Conservation (phyloP, 2,329 filamentous ascomycete genomes). For the Aspergillus clavatus region DNA sequence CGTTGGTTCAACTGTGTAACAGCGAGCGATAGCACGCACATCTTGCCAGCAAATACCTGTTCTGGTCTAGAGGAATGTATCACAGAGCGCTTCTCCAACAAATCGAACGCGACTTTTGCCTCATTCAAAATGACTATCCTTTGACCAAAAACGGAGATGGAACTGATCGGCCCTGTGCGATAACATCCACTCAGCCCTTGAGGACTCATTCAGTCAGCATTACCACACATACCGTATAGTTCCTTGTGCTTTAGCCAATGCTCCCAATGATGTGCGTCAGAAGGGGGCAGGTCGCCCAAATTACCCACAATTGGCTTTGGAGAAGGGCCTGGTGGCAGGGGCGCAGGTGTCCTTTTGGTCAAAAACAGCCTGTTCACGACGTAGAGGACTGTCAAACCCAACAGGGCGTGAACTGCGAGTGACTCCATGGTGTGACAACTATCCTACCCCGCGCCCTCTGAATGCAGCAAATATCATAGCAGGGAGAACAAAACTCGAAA, state of each 20-base stretch:
- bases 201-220: no score
- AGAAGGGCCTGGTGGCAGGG: constrained; percentile 48
- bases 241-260: constrained; percentile 43
- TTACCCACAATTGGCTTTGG: constrained; percentile 47
- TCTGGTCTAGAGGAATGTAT: constrained; percentile 25
- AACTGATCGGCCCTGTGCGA: constrained; percentile 29
- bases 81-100: constrained; percentile 30
- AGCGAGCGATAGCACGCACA: constrained; percentile 24
- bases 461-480: no score
- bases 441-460: no score
- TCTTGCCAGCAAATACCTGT: constrained; percentile 25
- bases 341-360: neutral
- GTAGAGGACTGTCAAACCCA: neutral
- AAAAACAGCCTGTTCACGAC: neutral
- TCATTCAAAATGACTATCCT: constrained; percentile 33
- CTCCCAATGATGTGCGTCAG: constrained; percentile 32
- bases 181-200: no score
- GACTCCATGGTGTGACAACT: neutral
- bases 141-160: constrained; percentile 28
- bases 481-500: no score
- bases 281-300: constrained; percentile 42
- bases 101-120: constrained; percentile 22
- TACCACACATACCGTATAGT: constrained; percentile 26
- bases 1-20: neutral
- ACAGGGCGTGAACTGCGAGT: neutral